Base-by-base conservation (phyloP, 805 yeast species). In the Candida nemodendra region DNA sequence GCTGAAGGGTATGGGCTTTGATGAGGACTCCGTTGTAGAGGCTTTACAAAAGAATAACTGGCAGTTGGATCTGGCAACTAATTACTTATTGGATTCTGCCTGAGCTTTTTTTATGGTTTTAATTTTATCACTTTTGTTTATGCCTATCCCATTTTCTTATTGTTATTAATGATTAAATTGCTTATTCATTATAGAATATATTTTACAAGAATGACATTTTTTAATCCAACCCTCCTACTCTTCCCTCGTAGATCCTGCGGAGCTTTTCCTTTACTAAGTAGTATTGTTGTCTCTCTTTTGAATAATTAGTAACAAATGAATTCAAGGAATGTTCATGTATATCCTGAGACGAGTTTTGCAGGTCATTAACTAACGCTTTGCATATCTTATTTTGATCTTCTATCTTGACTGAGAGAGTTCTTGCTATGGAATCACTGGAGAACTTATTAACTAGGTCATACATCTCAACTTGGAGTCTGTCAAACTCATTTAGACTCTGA, bases 1-100 rank as follows among this genome's bases (percentile, higher is more conserved):
- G 59, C 68, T 90, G 45, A 78, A 79, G 16, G 89, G 90, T 24
- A 90, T 90, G 96, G 98, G 98, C 2, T 90, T 90, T 56, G 74
- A 78, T 13, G 72, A 74, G 46, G 68, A 69, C 0, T 81, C 79
- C 36, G 88, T 91, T 1, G 51, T 73, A 5, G 71, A 68, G 9
- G 96, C 97, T 5, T 68, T 90, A 39, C 70, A 77, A 50, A 71
- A 66, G 54, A 79, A 81, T 48, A 69, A 78, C 41, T 85, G 91
- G 86, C 77, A 84, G 54, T 62, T 89, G 39, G 89, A 82, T 47
- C 81, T 81, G 39, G 96, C 98, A n/a, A 85, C 96, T 1, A 90
- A 90, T 58, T 79, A 71, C 54, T 67, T 90, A 47, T 66, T 89
- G 47, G 97, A 89, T 55, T 71, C 78, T 43, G 85, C 87, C 36